Evolutionary conservation across 2,329 filamentous ascomycete genomes (phyloP).

Genomic region (Ascochyta viciae-villosae): DNA sequence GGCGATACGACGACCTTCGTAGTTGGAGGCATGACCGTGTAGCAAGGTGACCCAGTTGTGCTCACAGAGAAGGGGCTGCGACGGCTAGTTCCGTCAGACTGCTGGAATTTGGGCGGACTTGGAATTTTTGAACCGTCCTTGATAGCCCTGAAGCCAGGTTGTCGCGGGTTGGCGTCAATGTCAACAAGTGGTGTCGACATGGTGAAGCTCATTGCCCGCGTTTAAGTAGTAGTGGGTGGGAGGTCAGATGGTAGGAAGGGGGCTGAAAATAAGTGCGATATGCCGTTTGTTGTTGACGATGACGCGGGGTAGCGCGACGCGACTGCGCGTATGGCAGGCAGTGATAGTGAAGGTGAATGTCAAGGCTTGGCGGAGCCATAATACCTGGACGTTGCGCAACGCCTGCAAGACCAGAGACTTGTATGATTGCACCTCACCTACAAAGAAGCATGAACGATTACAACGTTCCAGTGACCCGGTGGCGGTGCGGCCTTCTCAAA

Average conservation of each 20-base stretch:
- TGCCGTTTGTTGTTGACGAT: constrained; percentile 3
- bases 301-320: constrained; percentile 6
- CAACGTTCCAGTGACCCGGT: not conserved
- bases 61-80: constrained; percentile 22
- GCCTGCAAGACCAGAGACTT: not conserved
- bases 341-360: constrained; percentile 20
- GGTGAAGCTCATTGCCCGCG: not conserved
- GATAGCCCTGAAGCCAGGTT: constrained; percentile 4
- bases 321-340: constrained; percentile 1
- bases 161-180: constrained; percentile 17
- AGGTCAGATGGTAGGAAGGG: not conserved
- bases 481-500: not conserved
- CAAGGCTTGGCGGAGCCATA: not conserved
- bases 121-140: constrained; percentile 21
- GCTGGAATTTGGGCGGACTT: constrained; percentile 8
- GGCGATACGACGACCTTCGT: constrained; percentile 7
- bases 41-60: constrained; percentile 20
- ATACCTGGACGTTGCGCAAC: not conserved
- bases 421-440: not conserved
- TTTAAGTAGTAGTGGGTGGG: not conserved
- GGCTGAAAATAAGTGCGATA: not conserved
- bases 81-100: not conserved
- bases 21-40: not conserved
- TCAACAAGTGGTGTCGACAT: constrained; percentile 23
- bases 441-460: no score